Evolutionary conservation across 2,329 filamentous ascomycete genomes (phyloP).

Genomic region (Rhexocercosporidium sp.): DNA sequence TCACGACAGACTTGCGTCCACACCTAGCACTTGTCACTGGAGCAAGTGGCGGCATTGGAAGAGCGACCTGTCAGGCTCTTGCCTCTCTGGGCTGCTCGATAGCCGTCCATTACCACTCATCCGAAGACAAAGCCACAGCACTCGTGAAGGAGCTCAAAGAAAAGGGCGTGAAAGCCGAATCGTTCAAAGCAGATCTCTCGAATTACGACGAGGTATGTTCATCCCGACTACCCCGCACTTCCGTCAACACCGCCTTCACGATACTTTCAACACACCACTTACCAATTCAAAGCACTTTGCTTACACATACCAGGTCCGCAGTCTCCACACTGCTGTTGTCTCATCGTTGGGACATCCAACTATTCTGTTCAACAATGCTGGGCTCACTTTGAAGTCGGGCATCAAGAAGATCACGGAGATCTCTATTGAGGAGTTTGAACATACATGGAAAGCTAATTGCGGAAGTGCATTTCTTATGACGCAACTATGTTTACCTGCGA

Average conservation of each 20-base stretch:
- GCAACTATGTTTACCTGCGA: constrained; percentile 37
- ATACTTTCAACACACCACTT: not conserved
- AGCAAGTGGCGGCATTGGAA: constrained; percentile 51
- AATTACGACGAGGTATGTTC: constrained; percentile 40
- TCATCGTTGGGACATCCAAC: constrained; percentile 24
- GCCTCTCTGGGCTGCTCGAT: constrained; percentile 48
- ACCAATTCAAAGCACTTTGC: not conserved
- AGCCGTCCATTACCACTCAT: constrained; percentile 49
- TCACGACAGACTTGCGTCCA: constrained; percentile 25
- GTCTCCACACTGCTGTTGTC: constrained; percentile 21
- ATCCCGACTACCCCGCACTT: constrained; percentile 14
- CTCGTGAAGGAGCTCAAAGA: constrained; percentile 40
- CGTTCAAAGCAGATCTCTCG: constrained; percentile 45
- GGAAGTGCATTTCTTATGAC: constrained; percentile 33
- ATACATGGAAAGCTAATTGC: constrained; percentile 36
- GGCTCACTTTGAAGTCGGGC: constrained; percentile 23
- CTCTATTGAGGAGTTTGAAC: constrained; percentile 34
- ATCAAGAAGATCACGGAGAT: constrained; percentile 31
- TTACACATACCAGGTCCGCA: constrained; percentile 19
- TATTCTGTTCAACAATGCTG: constrained; percentile 37
- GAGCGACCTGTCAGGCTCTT: constrained; percentile 47
- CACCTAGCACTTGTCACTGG: constrained; percentile 46
- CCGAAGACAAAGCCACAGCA: constrained; percentile 33
- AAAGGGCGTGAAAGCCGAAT: constrained; percentile 39
- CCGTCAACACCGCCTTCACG: not conserved